These are phyloP conservation scores for Ogataea glucozyma DNA, from an alignment of 805 yeast species.

Conservation along the genomic window DNA sequence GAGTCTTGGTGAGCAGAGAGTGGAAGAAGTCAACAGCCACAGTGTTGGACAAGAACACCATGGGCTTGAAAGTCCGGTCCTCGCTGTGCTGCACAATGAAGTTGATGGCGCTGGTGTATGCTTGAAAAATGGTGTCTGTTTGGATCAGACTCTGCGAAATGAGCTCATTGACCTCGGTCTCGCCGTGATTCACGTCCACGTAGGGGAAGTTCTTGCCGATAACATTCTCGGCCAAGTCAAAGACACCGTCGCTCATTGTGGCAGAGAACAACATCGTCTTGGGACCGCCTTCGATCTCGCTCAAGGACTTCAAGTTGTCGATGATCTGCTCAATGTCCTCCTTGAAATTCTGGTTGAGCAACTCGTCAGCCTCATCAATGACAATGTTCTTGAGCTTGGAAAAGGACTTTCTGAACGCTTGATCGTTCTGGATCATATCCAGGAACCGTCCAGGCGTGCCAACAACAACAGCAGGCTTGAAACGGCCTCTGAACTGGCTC, in stretches of 20 bases:
- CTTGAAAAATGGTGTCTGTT: constrained; percentile 56
- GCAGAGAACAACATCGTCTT: constrained; percentile 86
- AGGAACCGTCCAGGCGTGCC: constrained; percentile 88
- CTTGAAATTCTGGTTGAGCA: constrained; percentile 79
- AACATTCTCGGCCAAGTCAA: constrained; percentile 59
- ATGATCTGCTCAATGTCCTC: constrained; percentile 63
- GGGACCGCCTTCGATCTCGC: constrained; percentile 38
- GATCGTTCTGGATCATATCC: constrained; percentile 55
- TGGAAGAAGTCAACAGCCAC: constrained; percentile 61
- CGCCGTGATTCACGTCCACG: constrained; percentile 78
- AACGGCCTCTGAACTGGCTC: constrained; percentile 27
- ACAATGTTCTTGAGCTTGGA: constrained; percentile 60
- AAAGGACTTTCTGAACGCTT: constrained; percentile 47
- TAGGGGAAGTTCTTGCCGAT: constrained; percentile 55
- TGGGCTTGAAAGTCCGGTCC: constrained; percentile 62
- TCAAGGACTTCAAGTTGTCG: constrained; percentile 39
- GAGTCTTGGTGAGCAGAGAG: constrained; percentile 36
- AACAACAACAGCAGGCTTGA: constrained; percentile 63
- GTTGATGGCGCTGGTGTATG: constrained; percentile 57
- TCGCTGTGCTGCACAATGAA: constrained; percentile 43
- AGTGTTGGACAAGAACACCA: constrained; percentile 81
- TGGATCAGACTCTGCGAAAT: constrained; percentile 67
- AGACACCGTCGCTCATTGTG: constrained; percentile 72
- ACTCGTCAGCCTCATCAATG: constrained; percentile 89
- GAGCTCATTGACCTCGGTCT: constrained; percentile 64